Evolutionary conservation across 495 filamentous ascomycete species (phyloP), one percentile per base, ranked within the genome.

Genomic region (Friedmanniomyces endolithicus): DNA sequence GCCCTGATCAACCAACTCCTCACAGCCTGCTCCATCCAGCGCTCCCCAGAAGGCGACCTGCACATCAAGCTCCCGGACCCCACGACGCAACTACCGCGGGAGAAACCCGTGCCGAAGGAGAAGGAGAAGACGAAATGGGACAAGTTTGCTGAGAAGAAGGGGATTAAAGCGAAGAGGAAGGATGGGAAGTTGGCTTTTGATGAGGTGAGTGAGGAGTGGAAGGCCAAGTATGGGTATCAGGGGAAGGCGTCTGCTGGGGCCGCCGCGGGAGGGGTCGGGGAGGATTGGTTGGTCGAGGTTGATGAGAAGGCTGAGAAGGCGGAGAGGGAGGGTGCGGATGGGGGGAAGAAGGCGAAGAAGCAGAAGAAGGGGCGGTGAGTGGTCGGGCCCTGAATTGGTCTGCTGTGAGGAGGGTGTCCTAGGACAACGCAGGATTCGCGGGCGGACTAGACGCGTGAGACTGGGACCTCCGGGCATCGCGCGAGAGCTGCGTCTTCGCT

Each of bases 211-310:
- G 85, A 85, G 46, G 86, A 94, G 66, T 96, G 86, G 84, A 86
- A 90, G 53, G 84, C 87, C 44, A 84, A 83, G 69, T 98, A 89
- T 87, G 92, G 92, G 1, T 95, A 94, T 72, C 88, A 89, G 73
- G 94, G 89, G 46, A 85, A 84, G 68, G 88, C 90, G 77, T 79
- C 78, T 14, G 27, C 34, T 11, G 49, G 49, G 2, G 49, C 14
- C 20, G 29, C 19, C 7, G 29, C 17, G 11, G 44, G 44, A 14
- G 44, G 44, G 44, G 44, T 47, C 6, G 80, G 76, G 0, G 84
- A 88, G 45, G 78, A 88, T 60, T 92, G 90, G 84, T 74, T 95
- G 63, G 88, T 97, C 25, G 94, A 97, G 78, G 82, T 96, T 27
- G 82, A 88, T 64, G 79, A 83, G 71, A 82, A 84, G 70, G 77